Evolutionary conservation across 1,284 basidiomycete species (phyloP).

Genomic region (Uromyces viciae-fabae): DNA sequence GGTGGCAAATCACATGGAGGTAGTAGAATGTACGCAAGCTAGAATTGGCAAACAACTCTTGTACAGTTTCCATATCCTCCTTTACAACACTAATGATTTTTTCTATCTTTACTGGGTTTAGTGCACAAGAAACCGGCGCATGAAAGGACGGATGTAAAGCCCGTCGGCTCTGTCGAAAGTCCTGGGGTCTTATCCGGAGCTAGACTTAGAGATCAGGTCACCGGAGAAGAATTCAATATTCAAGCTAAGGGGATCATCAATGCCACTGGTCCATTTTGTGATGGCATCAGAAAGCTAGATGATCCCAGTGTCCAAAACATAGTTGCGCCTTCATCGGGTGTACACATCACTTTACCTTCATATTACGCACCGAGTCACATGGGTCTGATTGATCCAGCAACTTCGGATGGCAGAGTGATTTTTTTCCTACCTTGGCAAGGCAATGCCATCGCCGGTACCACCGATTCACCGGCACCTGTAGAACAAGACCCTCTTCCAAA

Average conservation of each 20-base stretch:
- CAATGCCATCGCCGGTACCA: conserved; percentile 94
- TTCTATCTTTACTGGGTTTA: not conserved
- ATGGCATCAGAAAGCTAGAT: conserved; percentile 80
- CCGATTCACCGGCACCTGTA: conserved; percentile 77
- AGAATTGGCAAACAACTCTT: not conserved
- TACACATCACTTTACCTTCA: conserved; percentile 93
- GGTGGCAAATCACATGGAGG: conserved; percentile 85
- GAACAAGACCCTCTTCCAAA: conserved; percentile 74
- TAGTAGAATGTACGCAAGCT: conserved; percentile 59
- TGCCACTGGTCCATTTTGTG: conserved; percentile 91
- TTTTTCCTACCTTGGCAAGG: conserved; percentile 99
- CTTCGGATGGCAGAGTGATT: conserved; percentile 93
- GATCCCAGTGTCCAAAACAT: conserved; percentile 77
- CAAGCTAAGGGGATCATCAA: conserved; percentile 89
- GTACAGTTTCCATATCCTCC: no score
- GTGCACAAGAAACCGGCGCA: conserved; percentile 64
- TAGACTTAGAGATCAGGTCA: conserved; percentile 74
- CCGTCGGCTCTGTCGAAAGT: conserved; percentile 35
- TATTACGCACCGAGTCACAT: conserved; percentile 94
- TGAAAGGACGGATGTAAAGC: conserved; percentile 54
- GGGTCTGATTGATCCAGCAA: conserved; percentile 91
- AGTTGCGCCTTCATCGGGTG: conserved; percentile 84
- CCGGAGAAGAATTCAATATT: conserved; percentile 76
- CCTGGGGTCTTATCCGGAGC: conserved; percentile 67
- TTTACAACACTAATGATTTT: no score